Base-by-base conservation (phyloP, 768 basidiomycete species). In the Pisolithus microcarpus region DNA sequence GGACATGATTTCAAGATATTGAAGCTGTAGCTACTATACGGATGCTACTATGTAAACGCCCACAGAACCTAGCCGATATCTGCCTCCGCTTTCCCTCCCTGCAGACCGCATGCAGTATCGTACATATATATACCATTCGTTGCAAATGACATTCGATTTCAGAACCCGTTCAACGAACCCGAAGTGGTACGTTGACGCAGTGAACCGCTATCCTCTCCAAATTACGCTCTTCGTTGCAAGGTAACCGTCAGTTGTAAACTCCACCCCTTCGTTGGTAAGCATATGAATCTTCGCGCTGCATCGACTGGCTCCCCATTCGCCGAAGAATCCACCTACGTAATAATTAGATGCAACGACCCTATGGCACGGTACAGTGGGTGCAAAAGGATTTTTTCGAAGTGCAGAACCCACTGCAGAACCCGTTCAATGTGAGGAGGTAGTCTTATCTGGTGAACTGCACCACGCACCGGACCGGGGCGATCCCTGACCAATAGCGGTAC, bases 341-440 rank as follows among this genome's bases (percentile, higher is more conserved):
- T 74, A 61, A 54, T 74, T 78, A 0, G 81, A 78, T 0, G 83
- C 80, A 13, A 87, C 76, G 48, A 87, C 75, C 31, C 85, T 78
- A 58, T 87, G 85, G 53, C 85, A 87, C 0, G 85, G 85, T 5
- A 87, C 72, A 52, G 70, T 74, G 0, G 85, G 85, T 4, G 75
- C 75, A 62, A 86, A 87, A 0, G 85, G 84, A 57, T 87, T 86
- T 46, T 70, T 73, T 38, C 79, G 71, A 24, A 87, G 65, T 0
- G 84, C 85, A 30, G 68, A 72, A 18, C 85, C 85, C n/a, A 84
- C 84, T 80, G 55, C 43, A 16, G 42, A 43, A 6, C 5, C 7
- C 36, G 34, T 19, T 52, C 8, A 43, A 26, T 38, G 19, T 10
- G n/a, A 28, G 38, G 23, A 42, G 53, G 45, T 3, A 4, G 7